phyloP scores from a whole-genome alignment of 805 yeast genomes.

The Pichia nanzhaoensis region DNA sequence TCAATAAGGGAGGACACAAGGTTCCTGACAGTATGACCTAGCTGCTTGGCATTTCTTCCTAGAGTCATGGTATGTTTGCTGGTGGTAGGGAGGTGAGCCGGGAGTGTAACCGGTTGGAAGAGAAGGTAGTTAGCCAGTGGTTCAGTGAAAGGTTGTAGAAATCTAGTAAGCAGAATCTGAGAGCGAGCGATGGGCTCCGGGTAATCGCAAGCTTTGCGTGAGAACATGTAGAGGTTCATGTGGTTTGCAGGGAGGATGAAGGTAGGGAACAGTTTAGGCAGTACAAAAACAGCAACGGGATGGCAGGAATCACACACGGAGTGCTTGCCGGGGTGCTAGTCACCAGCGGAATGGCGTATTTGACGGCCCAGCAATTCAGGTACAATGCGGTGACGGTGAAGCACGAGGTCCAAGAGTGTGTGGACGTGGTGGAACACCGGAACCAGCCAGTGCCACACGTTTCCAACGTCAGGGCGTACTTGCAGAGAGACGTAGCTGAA shows the following conservation, averaged over 20 bases:
- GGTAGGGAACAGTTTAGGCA: not conserved
- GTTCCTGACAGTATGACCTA: constrained; percentile 54
- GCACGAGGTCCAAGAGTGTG: constrained; percentile 40
- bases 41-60: constrained; percentile 44
- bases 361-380: constrained; percentile 51
- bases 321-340: constrained; percentile 56
- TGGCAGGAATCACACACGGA: constrained; percentile 46
- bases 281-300: constrained; percentile 7
- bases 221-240: too few relatives aligned
- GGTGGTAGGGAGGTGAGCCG: too few relatives aligned
- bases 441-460: constrained; percentile 44
- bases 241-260: not conserved
- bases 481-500: constrained; percentile 44
- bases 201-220: too few relatives aligned
- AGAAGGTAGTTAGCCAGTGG: too few relatives aligned
- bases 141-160: too few relatives aligned
- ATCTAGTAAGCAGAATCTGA: too few relatives aligned
- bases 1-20: constrained; percentile 60
- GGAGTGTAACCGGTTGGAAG: too few relatives aligned
- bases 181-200: too few relatives aligned
- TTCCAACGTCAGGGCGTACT: constrained; percentile 37
- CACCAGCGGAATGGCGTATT: constrained; percentile 55
- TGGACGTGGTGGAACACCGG: constrained; percentile 44
- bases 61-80: too few relatives aligned
- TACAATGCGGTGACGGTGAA: constrained; percentile 42